Evolutionary conservation across 2,329 filamentous ascomycete genomes (phyloP).

Genomic region (Kalmusia sp.): DNA sequence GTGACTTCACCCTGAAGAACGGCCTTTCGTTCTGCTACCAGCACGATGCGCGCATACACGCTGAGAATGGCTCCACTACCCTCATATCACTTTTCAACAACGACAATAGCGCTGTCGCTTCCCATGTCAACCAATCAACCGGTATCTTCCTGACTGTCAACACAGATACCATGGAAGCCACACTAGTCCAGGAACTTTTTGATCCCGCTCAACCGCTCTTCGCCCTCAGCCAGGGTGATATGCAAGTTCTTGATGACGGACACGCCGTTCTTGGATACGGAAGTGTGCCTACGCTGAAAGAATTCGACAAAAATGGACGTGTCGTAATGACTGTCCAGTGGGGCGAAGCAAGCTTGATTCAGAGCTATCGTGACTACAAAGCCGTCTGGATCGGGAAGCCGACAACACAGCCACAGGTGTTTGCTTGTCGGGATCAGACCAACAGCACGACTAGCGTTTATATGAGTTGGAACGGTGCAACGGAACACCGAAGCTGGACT

Average conservation of each 20-base stretch:
- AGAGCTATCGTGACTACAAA: conserved; percentile 17
- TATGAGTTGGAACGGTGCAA: conserved; percentile 21
- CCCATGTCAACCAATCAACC: conserved; percentile 7
- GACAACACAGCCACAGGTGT: conserved; percentile 5
- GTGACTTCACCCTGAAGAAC: conserved; percentile 13
- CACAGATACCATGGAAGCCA: conserved; percentile 1
- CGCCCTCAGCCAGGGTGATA: neutral
- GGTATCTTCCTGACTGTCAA: conserved; percentile 1
- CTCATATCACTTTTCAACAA: conserved; percentile 12
- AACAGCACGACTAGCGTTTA: conserved; percentile 10
- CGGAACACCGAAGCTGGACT: conserved; percentile 9
- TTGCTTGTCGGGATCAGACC: conserved; percentile 5
- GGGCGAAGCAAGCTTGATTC: conserved; percentile 9
- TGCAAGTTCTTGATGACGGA: conserved; percentile 1
- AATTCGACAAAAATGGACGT: conserved; percentile 11
- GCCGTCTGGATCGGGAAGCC: conserved; percentile 16
- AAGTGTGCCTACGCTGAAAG: conserved; percentile 10
- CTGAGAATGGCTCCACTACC: conserved; percentile 4
- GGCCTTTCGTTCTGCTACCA: conserved; percentile 16
- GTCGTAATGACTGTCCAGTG: conserved; percentile 11
- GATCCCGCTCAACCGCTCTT: neutral
- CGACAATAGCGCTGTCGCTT: conserved; percentile 11
- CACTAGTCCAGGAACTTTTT: conserved; percentile 4
- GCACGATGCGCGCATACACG: conserved; percentile 16
- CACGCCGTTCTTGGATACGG: conserved; percentile 13